Base-by-base conservation (phyloP, 1,139 yeast species). In the Candida freyschussii region DNA sequence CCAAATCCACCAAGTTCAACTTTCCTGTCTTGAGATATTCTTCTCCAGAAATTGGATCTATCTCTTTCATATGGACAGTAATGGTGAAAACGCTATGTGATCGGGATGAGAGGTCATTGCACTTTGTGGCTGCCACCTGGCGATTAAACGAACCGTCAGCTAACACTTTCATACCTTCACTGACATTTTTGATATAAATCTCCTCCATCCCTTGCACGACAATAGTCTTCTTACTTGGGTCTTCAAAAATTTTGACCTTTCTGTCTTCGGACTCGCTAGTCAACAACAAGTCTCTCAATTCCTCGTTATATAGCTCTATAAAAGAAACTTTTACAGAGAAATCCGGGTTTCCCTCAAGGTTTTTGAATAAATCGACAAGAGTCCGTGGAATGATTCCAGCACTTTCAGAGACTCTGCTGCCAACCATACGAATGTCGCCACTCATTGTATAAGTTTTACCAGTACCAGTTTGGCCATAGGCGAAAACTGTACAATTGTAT, bases 361-460 rank as follows among this genome's bases (percentile, higher is more conserved):
- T 59, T n/a, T 63, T 64, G 52, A 80, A 80, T 19, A 80, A 55
- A 37, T 75, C 72, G 35, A 66, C 63, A 30, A 81, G 57, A 6
- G 79, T 67, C 35, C 89, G 61, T 3, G 91, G 93, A 29, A 80
- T 77, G 2, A 82, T 69, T 4, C 93, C 93, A 1, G 82, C 73
- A 19, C 80, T 81, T 12, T 86, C 96, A 46, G 80, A 78, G 24
- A 82, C 78, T 26, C 68, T 57, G 17, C 78, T 74, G 21, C 78
- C 78, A 4, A 78, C 62, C 52, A 69, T 74, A 7, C 77, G 76
- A 40, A 69, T 67, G 21, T 70, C 73, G 11, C 89, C 89, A 47
- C 84, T 75, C 91, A 82, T 82, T 3, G 91, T 82, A 49, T 76
- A 78, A 0, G 93, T 81, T 50, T 82, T 82, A 13, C 89, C 89